These are phyloP conservation scores for Hortaea werneckii DNA, from an alignment of 2,329 filamentous ascomycete species.

Conservation along the genomic window DNA sequence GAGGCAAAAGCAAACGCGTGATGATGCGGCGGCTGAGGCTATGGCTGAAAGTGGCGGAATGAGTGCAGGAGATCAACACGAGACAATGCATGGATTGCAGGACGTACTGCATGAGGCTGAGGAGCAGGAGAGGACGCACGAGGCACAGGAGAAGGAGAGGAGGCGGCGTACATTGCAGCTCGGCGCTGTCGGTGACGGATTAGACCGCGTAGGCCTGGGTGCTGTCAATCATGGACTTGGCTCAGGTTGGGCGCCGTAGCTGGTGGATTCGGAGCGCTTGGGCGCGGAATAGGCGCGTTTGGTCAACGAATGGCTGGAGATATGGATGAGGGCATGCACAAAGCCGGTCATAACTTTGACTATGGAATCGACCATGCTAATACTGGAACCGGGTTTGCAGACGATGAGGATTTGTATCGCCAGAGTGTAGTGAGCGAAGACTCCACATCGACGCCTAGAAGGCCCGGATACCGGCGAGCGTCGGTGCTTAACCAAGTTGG, in stretches of 20 bases:
- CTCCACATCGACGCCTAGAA: no score
- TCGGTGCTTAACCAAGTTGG: no score
- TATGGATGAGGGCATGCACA: slow-evolving; percentile 23
- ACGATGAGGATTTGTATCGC: slow-evolving; percentile 15
- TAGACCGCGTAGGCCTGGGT: slow-evolving; percentile 12
- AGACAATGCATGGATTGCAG: slow-evolving; percentile 19
- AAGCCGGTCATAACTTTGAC: slow-evolving; percentile 12
- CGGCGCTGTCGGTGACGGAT: slow-evolving; percentile 10
- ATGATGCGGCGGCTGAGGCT: slow-evolving; percentile 21
- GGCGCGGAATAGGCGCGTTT: slow-evolving; percentile 26
- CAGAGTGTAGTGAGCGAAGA: slow-evolving; percentile 3
- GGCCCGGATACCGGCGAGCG: no score
- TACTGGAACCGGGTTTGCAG: slow-evolving; percentile 11
- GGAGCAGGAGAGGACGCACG: slow-evolving; percentile 10
- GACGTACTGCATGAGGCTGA: slow-evolving; percentile 19
- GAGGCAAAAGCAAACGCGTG: slow-evolving; percentile 13
- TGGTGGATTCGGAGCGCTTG: slow-evolving; percentile 13
- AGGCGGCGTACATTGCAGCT: slow-evolving; percentile 2
- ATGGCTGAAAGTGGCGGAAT: slow-evolving; percentile 21
- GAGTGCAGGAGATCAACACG: slow-evolving; percentile 23
- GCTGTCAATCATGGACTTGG: slow-evolving; percentile 12
- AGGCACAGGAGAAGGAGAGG: slow-evolving; percentile 8
- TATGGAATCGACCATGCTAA: slow-evolving; percentile 9
- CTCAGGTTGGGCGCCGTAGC: slow-evolving; percentile 13
- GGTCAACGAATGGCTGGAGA: slow-evolving; percentile 30